Evolutionary conservation across 768 basidiomycete species (phyloP).

Genomic region (Russula earlei): DNA sequence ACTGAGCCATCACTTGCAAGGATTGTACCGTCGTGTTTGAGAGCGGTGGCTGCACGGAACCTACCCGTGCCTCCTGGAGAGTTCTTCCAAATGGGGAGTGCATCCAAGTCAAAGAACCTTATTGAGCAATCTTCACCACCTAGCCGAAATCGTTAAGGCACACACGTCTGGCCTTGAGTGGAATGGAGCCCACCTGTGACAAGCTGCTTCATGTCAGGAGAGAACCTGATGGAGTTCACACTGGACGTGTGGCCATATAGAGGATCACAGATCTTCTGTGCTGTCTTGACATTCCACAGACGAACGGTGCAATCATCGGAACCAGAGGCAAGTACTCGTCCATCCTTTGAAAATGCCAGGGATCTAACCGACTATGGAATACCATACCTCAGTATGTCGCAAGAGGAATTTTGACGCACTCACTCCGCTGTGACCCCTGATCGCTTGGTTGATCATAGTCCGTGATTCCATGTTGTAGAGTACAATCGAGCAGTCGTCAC

Average conservation of each 20-base stretch:
- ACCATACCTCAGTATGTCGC: neutral
- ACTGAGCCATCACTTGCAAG: neutral
- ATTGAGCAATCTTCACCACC: conserved; percentile 5
- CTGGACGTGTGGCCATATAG: conserved; percentile 1
- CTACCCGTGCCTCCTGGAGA: neutral
- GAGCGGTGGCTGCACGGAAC: conserved; percentile 1
- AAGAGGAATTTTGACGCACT: neutral
- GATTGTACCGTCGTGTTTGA: neutral
- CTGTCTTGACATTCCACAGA: conserved; percentile 11
- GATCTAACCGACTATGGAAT: neutral
- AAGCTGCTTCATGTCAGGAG: conserved; percentile 17
- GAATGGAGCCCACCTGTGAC: neutral
- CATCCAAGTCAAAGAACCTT: conserved; percentile 12
- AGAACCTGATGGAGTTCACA: conserved; percentile 11
- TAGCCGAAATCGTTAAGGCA: neutral
- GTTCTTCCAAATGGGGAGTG: conserved; percentile 4
- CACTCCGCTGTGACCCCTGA: conserved; percentile 7
- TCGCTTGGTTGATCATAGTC: neutral
- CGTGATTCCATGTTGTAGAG: conserved; percentile 8
- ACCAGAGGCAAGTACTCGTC: conserved; percentile 1
- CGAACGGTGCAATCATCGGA: conserved; percentile 4
- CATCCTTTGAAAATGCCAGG: conserved; percentile 4
- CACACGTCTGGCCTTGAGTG: neutral
- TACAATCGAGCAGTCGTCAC: conserved; percentile 1
- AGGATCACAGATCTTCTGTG: conserved; percentile 4